Evolutionary conservation across 75 land plant genomes (phyloP).

Genomic region (Cryptomeria japonica): DNA sequence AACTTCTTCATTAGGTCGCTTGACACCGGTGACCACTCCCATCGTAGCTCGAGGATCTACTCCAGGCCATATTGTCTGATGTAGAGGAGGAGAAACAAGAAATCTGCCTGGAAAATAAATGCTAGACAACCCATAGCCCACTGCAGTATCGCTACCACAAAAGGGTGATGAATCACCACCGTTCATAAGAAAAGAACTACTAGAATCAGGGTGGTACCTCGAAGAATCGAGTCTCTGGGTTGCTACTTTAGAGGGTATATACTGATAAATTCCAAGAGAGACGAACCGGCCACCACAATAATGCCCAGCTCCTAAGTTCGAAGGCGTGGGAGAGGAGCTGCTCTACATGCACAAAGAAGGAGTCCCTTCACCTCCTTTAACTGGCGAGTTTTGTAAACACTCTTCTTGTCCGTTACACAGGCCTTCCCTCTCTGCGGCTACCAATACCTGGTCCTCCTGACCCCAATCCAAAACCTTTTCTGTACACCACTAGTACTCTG

Average conservation of each 20-base stretch:
- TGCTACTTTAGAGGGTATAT: background rate
- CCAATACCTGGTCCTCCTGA: too few species aligned
- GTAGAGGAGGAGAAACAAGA: constrained; percentile 6
- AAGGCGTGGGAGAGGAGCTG: too few species aligned
- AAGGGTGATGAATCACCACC: background rate
- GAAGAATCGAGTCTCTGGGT: background rate
- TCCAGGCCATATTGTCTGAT: constrained; percentile 3
- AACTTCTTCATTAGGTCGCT: constrained; percentile 9
- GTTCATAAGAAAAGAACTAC: background rate
- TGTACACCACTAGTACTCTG: too few species aligned
- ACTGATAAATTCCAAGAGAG: background rate
- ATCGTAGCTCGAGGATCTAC: background rate
- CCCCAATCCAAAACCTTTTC: too few species aligned
- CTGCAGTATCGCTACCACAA: background rate
- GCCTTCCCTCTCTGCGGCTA: too few species aligned
- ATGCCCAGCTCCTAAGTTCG: too few species aligned
- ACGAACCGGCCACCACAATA: background rate
- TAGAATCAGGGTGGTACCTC: background rate
- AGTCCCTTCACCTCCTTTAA: too few species aligned
- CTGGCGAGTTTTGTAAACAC: too few species aligned
- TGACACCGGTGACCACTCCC: constrained; percentile 6
- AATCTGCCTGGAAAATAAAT: background rate
- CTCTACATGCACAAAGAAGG: too few species aligned
- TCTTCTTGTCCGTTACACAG: too few species aligned
- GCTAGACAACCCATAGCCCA: background rate